phyloP scores from a whole-genome alignment of 371 early-diverging fungal species.

The Nematocida sp. region DNA sequence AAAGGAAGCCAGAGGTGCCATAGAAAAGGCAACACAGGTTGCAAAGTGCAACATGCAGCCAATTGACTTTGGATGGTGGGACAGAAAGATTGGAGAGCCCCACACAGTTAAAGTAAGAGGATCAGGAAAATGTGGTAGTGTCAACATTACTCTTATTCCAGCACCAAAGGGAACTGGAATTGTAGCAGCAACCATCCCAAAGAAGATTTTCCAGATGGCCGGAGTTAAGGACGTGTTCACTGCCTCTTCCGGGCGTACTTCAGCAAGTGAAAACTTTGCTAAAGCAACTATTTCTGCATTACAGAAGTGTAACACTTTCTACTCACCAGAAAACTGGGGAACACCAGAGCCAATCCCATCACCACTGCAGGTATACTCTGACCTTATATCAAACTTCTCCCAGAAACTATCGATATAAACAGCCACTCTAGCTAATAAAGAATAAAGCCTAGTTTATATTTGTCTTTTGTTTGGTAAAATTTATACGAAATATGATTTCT shows the following conservation, averaged over 20 bases:
- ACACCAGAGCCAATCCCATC: constrained; percentile 71
- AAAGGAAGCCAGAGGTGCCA: constrained; percentile 96
- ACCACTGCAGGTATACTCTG: constrained; percentile 65
- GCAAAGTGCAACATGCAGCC: constrained; percentile 96
- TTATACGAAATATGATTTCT: too few species aligned
- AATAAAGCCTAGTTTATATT: constrained; percentile 24
- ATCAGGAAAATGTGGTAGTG: constrained; percentile 97
- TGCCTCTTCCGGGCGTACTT: constrained; percentile 80
- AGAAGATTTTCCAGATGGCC: constrained; percentile 92
- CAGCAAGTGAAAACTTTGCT: constrained; percentile 87
- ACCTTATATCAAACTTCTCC: constrained; percentile 56
- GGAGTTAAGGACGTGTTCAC: constrained; percentile 97
- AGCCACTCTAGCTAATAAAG: constrained; percentile 13
- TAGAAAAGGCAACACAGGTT: constrained; percentile 92
- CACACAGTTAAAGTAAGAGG: constrained; percentile 98
- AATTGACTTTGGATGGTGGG: constrained; percentile 98
- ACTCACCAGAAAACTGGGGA: constrained; percentile 91
- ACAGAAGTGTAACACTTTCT: constrained; percentile 89
- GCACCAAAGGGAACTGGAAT: constrained; percentile 98
- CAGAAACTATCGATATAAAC: constrained; percentile 56
- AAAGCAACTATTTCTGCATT: constrained; percentile 97
- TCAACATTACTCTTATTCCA: constrained; percentile 84
- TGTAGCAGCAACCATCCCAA: constrained; percentile 89
- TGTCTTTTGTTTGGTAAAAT: too few species aligned
- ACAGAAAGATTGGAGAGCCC: constrained; percentile 86